Percentiles rank a stretch among this genome's conserved stretches.
Evolutionary conservation across 2,329 filamentous ascomycete genomes (phyloP).

Genomic region (Huntiella moniliformis): DNA sequence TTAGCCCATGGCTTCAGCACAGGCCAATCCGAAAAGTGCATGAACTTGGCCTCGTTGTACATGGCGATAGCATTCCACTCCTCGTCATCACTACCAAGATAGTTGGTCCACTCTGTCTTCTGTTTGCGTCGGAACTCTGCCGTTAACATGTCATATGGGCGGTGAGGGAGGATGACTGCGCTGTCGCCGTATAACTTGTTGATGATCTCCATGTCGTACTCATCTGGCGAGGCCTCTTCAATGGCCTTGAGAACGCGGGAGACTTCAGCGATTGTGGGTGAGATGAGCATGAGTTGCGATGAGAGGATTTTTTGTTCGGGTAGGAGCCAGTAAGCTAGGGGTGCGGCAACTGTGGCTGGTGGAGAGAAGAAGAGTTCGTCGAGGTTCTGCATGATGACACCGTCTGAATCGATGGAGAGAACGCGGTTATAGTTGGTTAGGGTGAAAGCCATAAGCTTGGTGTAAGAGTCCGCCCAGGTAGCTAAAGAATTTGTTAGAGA

Average conservation of each 20-base stretch:
- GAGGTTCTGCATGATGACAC: constrained; percentile 41
- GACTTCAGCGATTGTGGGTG: constrained; percentile 36
- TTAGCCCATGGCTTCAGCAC: constrained; percentile 39
- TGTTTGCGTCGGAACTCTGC: constrained; percentile 33
- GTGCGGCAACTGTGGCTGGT: constrained; percentile 41
- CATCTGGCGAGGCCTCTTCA: constrained; percentile 11
- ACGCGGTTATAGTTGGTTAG: constrained; percentile 37
- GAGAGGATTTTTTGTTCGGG: constrained; percentile 34
- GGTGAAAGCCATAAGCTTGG: constrained; percentile 51
- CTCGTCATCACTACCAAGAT: constrained; percentile 23
- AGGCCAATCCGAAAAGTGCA: constrained; percentile 58
- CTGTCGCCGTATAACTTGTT: constrained; percentile 40
- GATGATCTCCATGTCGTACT: constrained; percentile 49
- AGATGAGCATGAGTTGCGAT: constrained; percentile 41
- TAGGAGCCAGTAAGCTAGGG: constrained; percentile 51
- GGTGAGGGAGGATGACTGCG: constrained; percentile 43
- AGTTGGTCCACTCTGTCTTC: constrained; percentile 27
- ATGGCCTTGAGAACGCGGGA: constrained; percentile 17
- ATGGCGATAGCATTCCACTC: constrained; percentile 36
- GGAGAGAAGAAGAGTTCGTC: constrained; percentile 56
- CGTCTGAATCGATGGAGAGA: constrained; percentile 40
- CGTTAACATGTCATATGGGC: constrained; percentile 40
- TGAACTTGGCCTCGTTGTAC: constrained; percentile 41
- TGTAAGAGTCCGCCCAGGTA: constrained; percentile 45
- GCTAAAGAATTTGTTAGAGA: constrained; percentile 15